These are phyloP conservation scores for Fraxinus paxiana DNA, from an alignment of 305 asterid genomes.

Conservation along the genomic window DNA sequence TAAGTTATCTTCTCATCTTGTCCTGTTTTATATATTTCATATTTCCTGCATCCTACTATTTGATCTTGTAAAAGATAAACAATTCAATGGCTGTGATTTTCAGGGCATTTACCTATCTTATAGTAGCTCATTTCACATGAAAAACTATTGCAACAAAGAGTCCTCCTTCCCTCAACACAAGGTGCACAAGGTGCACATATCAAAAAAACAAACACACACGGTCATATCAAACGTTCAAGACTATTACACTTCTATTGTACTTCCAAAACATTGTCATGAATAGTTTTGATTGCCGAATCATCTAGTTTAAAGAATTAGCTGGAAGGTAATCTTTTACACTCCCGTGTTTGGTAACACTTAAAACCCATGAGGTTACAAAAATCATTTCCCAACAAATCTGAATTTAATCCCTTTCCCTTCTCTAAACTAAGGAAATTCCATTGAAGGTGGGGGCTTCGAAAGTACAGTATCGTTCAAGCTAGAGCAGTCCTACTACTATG, in stretches of 20 bases:
- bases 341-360: not conserved
- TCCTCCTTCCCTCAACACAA: not conserved
- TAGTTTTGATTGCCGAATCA: not conserved
- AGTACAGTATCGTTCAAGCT: not conserved
- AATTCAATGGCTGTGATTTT: not conserved
- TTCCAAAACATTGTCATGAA: not conserved
- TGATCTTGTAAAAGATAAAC: not conserved
- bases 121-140: not conserved
- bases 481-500: not conserved
- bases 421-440: not conserved
- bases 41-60: not conserved
- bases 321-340: not conserved
- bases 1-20: not conserved
- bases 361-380: not conserved
- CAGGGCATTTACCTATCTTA: not conserved
- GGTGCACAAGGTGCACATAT: not conserved
- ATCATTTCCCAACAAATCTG: not conserved
- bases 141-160: not conserved
- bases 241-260: not conserved
- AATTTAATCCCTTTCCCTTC: not conserved
- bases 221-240: not conserved
- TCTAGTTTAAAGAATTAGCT: not conserved
- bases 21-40: not conserved
- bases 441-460: not conserved
- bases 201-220: not conserved